Percentiles rank a stretch among this genome's conserved stretches.
phyloP scores from a whole-genome alignment of 495 filamentous ascomycete species.

The Trichocladium uniseriatum region DNA sequence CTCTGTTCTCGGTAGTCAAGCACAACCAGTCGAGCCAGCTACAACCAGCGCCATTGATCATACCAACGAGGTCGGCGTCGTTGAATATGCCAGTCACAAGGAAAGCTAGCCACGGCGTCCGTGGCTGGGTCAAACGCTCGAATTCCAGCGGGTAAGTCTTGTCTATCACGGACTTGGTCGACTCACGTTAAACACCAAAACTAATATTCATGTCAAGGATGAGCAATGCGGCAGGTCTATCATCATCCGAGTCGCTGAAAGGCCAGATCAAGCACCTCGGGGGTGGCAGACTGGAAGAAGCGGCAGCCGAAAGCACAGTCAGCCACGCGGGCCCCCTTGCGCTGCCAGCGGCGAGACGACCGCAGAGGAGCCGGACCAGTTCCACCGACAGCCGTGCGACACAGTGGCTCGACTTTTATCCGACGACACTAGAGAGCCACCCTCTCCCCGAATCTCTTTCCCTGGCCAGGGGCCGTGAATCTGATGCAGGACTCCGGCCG shows the following conservation, averaged over 20 bases:
- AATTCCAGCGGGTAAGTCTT: constrained; percentile 16
- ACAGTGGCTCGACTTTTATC: constrained; percentile 28
- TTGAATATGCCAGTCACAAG: constrained; percentile 6
- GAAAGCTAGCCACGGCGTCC: constrained; percentile 18
- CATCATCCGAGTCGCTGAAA: constrained; percentile 4
- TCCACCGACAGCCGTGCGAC: constrained; percentile 23
- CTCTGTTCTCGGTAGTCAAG: constrained; percentile 1
- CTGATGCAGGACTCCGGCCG: constrained; percentile 9
- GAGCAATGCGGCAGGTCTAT: neutral
- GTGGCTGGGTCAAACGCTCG: constrained; percentile 24
- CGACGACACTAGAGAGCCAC: neutral
- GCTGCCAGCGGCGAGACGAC: neutral
- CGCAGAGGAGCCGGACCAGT: constrained; percentile 3
- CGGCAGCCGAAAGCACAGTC: neutral
- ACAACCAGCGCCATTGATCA: neutral
- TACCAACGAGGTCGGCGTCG: constrained; percentile 7
- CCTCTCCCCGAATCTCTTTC: neutral
- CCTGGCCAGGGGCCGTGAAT: neutral
- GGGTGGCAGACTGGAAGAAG: constrained; percentile 20
- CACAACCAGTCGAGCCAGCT: neutral
- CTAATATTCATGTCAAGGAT: neutral
- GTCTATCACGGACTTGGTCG: neutral
- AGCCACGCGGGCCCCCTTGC: constrained; percentile 5
- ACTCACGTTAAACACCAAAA: neutral
- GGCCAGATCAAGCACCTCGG: constrained; percentile 27